Base-by-base conservation (phyloP, 495 filamentous ascomycete species). In the Chaetomidium leptoderma region DNA sequence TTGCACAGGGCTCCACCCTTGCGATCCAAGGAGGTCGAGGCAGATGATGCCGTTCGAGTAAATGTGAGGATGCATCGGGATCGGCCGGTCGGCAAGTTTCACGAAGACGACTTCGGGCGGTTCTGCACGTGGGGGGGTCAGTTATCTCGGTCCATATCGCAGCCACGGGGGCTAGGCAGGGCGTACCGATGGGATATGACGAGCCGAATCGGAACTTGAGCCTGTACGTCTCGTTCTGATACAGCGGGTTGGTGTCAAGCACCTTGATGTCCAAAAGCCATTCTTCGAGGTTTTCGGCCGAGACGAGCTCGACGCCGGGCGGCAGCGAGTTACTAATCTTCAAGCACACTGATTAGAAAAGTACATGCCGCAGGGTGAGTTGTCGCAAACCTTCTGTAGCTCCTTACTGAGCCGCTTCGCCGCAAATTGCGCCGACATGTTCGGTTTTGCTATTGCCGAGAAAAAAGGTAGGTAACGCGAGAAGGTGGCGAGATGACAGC, bases 1-100 rank as follows among this genome's bases (percentile, higher is more conserved):
- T 70, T 97, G 95, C 10, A 97, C 92, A 0, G 93, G 93, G 13
- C 86, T 91, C 93, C 93, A 98, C 61, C 95, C 93, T 48, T 88
- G 84, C 17, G 73, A 63, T 55, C 91, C 89, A 17, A 98, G 86
- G 0, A 98, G 85, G 63, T 98, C 95, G 23, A 98, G 86, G 65
- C 93, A 98, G 67, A 98, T 98, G 69, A 96, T 92, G 50, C 93
- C 93, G 70, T 98, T 98, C 60, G 88, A 92, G 73, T 98, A 98
- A 69, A 98, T 88, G 75, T 98, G 93, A 1, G 93, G 93, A 63
- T 98, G 93, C 66, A 96, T 93, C 1, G 93, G 93, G 62, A 98
- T 93, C 6, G 87, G 81, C 45, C 86, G 85, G 37, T 82, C 73
- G 37, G 82, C 67, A 53, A 82, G 70, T 61, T 82, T 75, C 46